These are phyloP conservation scores for Gloeopeniophorella convolvens DNA, from an alignment of 768 basidiomycete genomes.

Conservation along the genomic window DNA sequence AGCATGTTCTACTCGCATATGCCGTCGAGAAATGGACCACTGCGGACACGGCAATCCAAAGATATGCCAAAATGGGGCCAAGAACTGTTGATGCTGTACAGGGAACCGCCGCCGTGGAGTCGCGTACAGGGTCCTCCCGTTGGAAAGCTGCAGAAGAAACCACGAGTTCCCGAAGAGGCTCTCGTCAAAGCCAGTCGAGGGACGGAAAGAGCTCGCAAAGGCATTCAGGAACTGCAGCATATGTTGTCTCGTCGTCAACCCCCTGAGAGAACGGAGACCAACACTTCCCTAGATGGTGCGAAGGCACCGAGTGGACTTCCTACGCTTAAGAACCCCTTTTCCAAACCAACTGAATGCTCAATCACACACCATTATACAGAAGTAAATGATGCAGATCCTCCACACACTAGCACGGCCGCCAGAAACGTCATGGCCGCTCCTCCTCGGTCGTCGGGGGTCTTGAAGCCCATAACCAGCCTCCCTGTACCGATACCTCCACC, in stretches of 20 bases:
- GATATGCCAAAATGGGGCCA: conserved; percentile 12
- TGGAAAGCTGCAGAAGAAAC: not conserved
- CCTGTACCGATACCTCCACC: conserved; percentile 4
- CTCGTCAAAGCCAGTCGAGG: not conserved
- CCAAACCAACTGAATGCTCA: not conserved
- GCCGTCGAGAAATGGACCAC: not conserved
- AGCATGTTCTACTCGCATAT: conserved; percentile 4
- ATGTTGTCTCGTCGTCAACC: conserved; percentile 6
- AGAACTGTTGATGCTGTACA: conserved; percentile 19
- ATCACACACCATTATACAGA: not conserved
- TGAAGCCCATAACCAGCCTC: conserved; percentile 13
- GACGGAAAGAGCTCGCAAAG: not conserved
- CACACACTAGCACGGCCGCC: not conserved
- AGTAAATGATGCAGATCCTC: not conserved
- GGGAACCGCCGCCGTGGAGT: conserved; percentile 19
- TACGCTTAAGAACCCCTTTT: conserved; percentile 6
- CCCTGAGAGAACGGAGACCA: not conserved
- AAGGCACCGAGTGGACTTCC: not conserved
- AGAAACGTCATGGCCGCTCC: conserved; percentile 1
- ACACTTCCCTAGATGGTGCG: not conserved
- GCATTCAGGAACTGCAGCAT: not conserved
- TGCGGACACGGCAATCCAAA: not conserved
- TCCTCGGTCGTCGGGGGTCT: not conserved
- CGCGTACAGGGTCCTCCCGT: conserved; percentile 5
- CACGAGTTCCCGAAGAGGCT: not conserved